phyloP scores from a whole-genome alignment of 2,329 filamentous ascomycete species.

The Madurella fahalii region DNA sequence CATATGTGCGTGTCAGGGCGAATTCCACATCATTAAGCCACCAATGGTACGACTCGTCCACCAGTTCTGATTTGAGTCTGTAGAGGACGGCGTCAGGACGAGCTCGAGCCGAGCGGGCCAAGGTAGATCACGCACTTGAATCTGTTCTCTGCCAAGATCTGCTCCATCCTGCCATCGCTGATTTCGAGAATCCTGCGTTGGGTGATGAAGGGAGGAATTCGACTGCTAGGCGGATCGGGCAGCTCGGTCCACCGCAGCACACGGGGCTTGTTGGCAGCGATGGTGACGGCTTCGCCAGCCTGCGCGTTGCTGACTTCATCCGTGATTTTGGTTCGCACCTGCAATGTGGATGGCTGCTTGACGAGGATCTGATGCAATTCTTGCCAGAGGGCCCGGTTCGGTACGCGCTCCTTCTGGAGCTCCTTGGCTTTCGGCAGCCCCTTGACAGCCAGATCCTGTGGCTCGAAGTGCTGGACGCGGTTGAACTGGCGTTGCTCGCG shows the following conservation, averaged over 20 bases:
- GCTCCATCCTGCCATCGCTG: slow-evolving; percentile 45
- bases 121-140: slow-evolving; percentile 41
- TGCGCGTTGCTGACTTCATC: slow-evolving; percentile 31
- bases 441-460: slow-evolving; percentile 18
- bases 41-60: slow-evolving; percentile 53
- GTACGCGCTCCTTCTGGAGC: slow-evolving; percentile 32
- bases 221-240: slow-evolving; percentile 51
- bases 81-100: slow-evolving; percentile 6
- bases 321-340: slow-evolving; percentile 51
- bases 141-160: slow-evolving; percentile 48
- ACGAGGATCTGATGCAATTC: slow-evolving; percentile 52
- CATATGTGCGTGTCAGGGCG: slow-evolving; percentile 40
- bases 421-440: slow-evolving; percentile 25
- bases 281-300: background rate
- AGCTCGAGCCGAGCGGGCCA: background rate
- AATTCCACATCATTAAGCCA: slow-evolving; percentile 54
- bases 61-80: slow-evolving; percentile 50
- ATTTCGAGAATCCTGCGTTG: slow-evolving; percentile 56
- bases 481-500: slow-evolving; percentile 48
- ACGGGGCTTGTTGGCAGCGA: slow-evolving; percentile 37
- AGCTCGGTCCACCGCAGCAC: slow-evolving; percentile 57
- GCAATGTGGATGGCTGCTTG: slow-evolving; percentile 55
- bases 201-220: slow-evolving; percentile 39
- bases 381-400: slow-evolving; percentile 41
- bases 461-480: slow-evolving; percentile 47